A percentile compares a stretch with the other conserved stretches of the same genome.
phyloP scores from a whole-genome alignment of 2,329 filamentous ascomycete genomes.

The Nakataea oryzae region DNA sequence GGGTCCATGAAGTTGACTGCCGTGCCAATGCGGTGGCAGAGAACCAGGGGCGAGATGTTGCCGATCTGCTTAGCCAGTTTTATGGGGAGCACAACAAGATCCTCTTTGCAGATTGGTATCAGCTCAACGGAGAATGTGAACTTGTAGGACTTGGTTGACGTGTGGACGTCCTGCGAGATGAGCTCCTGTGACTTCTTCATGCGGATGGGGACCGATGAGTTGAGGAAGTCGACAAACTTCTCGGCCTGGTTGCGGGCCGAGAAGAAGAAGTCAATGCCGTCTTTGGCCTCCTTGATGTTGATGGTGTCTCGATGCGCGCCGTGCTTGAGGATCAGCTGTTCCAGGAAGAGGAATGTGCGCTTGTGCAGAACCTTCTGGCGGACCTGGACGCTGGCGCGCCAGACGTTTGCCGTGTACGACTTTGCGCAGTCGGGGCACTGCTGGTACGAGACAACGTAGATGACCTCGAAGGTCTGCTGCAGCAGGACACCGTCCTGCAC shows the following conservation, averaged over 20 bases:
- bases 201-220: constrained; percentile 61
- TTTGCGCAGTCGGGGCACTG: constrained; percentile 94
- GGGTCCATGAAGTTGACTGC: constrained; percentile 84
- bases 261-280: constrained; percentile 95
- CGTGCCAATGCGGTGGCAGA: constrained; percentile 85
- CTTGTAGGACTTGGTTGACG: constrained; percentile 84
- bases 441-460: constrained; percentile 82
- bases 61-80: constrained; percentile 78
- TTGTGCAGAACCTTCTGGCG: constrained; percentile 96
- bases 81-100: constrained; percentile 85
- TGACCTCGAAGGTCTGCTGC: constrained; percentile 91
- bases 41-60: constrained; percentile 76
- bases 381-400: constrained; percentile 88
- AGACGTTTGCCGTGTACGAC: constrained; percentile 93
- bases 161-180: constrained; percentile 89
- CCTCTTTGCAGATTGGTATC: constrained; percentile 94
- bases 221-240: constrained; percentile 66
- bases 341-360: constrained; percentile 54
- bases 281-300: constrained; percentile 95
- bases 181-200: constrained; percentile 44
- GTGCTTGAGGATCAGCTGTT: constrained; percentile 94
- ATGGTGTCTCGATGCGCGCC: constrained; percentile 84
- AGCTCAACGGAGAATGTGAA: constrained; percentile 85
- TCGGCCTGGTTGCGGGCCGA: constrained; percentile 82
- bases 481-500: constrained; percentile 56